Conservation (phyloP, 306 rosid genomes). For the Potentilla sterilis region DNA sequence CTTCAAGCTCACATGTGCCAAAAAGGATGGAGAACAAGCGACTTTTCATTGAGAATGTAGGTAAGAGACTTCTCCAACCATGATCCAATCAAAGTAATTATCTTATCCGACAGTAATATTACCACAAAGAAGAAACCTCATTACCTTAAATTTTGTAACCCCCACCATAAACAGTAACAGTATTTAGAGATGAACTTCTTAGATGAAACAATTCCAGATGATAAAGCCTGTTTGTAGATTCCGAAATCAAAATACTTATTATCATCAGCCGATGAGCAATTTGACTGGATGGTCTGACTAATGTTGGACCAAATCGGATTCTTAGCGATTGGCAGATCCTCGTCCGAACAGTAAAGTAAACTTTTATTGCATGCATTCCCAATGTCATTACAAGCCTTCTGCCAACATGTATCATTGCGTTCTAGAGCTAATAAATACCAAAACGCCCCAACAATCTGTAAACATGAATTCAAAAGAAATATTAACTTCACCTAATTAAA, state of each 20-base stretch:
- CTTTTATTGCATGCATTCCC: constrained; percentile 26
- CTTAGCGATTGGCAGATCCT: constrained; percentile 26
- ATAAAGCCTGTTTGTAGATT: constrained; percentile 64
- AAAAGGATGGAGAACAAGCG: neutral
- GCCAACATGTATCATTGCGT: constrained; percentile 96
- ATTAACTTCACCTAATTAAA: neutral
- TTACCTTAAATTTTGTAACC: constrained; percentile 92
- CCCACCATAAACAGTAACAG: constrained; percentile 99
- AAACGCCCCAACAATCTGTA: constrained; percentile 93
- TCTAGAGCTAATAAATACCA: constrained; percentile 94
- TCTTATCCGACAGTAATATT: neutral
- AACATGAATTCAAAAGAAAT: constrained; percentile 17
- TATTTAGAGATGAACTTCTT: constrained; percentile 67
- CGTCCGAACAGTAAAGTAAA: constrained; percentile 73
- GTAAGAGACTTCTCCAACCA: neutral
- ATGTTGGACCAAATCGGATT: constrained; percentile 33
- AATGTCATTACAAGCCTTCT: constrained; percentile 43
- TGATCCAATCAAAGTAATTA: neutral
- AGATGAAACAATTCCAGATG: constrained; percentile 59
- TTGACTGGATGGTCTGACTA: constrained; percentile 14
- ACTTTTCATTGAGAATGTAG: neutral
- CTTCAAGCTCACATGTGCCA: neutral
- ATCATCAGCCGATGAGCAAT: constrained; percentile 40
- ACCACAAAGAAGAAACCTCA: neutral
- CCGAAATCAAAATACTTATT: constrained; percentile 66